Evolutionary conservation across 1,139 yeast species (phyloP), one percentile per base, ranked within the genome.

Genomic region (Magnusiomyces magnusii): DNA sequence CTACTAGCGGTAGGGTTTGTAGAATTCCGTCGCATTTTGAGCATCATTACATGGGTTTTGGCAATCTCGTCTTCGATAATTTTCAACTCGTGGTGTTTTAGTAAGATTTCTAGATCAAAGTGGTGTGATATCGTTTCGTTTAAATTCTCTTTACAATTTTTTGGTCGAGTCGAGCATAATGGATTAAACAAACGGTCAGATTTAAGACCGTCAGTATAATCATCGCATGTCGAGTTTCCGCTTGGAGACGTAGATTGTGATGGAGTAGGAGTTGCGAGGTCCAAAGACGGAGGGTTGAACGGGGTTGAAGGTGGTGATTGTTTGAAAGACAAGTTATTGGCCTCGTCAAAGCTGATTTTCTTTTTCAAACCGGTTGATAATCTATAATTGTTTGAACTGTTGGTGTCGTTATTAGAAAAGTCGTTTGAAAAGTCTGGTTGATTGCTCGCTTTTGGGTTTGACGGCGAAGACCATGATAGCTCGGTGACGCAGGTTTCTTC

Each of bases 71-170:
- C 80, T 61, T 84, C 83, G 3, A 86, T 78, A 52, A 79, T 71
- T 28, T 78, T 75, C 56, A 84, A 74, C 69, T 87, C 92, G 60
- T 84, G 80, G 70, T 86, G 91, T 63, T 85, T 86, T 62, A 87
- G 75, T 54, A 87, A 71, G 19, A 87, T 84, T 69, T 87, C 95
- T 58, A 86, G 71, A 69, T 87, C 89, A 39, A 87, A 77, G 69
- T 83, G 85, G 60, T 77, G 76, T 51, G 63, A 62, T 9, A 71
- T 61, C 76, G 77, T 62, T 25, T 54, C 54, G 10, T 57, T 54
- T 13, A 58, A 44, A 25, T 25, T 17, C 17, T 13, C 25, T 17
- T 39, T 52, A 25, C 15, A 5, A 24, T 52, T 27, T n/a, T n/a
- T n/a, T 2, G 10, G 25, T 27, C 23, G 3, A 36, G 25, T 44